Base-by-base conservation (phyloP, 176 grass and related monocot genomes). In the Aegilops umbellulata region DNA sequence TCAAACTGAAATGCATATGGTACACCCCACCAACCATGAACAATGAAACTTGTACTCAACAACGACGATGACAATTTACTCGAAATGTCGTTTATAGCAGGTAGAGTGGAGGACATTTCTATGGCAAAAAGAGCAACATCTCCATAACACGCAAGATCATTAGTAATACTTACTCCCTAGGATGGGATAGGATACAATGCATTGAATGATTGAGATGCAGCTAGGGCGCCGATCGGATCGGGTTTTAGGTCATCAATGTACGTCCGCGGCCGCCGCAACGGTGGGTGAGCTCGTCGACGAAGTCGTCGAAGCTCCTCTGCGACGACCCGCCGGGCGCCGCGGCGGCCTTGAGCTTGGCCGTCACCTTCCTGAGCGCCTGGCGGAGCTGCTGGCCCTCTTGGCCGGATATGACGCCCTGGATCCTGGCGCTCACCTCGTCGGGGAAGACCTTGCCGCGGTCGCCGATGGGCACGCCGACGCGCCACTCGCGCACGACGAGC, bases 281-380 rank as follows among this genome's bases (percentile, higher is more conserved):
- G n/a, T 66, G 74, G 76, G 57, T 89, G 16, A 97, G 46, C 53
- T 93, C 91, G n/a, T 83, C 47, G 34, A 88, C 61, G 60, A 97
- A 88, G 16, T 85, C 84, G 63, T 93, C 91, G 51, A 97, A 92
- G 86, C 83, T 86, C n/a, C 84, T 77, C 62, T 38, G 26, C n/a
- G 94, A 96, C 73, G 94, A 97, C 2, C 94, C 94, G 7, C 69
- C 74, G 26, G 80, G 76, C 44, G 79, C 68, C 0, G 82, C 32
- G 30, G 92, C 87, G 32, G 44, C 83, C 76, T 89, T 23, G 11
- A 92, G 78, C 20, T 31, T 83, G 19, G 3, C 61, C 74, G 51
- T 86, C 12, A 87, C 72, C 80, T 85, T 85, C 69, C 47, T 60
- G 10, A 94, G 79, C 57, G 88, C 44, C 51, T 57, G 58, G 60